Evolutionary conservation across 169 alveolate species (phyloP).

Genomic region (Plasmodium malariae): DNA sequence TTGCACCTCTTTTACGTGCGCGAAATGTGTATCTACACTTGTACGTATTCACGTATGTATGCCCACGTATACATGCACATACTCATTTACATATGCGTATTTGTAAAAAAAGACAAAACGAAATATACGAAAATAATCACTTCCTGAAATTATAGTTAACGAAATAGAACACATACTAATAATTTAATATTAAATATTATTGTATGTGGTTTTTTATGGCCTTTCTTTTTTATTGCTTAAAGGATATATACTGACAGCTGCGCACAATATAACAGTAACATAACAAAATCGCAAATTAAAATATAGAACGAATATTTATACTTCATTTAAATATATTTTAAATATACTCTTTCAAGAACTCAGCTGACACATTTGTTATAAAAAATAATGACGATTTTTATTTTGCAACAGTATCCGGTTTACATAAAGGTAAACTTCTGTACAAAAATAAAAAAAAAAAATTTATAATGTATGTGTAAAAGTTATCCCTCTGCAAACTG

Average conservation of each 20-base stretch:
- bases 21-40: too few species aligned
- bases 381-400: slow-evolving; percentile 54
- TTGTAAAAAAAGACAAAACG: background rate
- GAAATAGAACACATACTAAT: background rate
- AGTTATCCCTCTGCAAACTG: background rate
- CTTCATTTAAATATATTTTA: background rate
- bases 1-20: too few species aligned
- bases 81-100: too few species aligned
- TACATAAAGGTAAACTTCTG: slow-evolving; percentile 46
- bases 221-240: slow-evolving; percentile 8
- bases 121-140: background rate
- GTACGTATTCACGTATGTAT: too few species aligned
- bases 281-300: background rate
- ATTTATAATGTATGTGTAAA: background rate
- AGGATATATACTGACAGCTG: slow-evolving; percentile 73
- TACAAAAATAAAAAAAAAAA: background rate
- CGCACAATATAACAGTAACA: slow-evolving; percentile 65
- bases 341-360: slow-evolving; percentile 17
- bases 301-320: background rate
- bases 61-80: too few species aligned
- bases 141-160: too few species aligned
- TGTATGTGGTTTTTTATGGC: background rate
- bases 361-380: slow-evolving; percentile 47
- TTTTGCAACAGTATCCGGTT: slow-evolving; percentile 34
- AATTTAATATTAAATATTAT: too few species aligned